phyloP scores from a whole-genome alignment of 495 filamentous ascomycete genomes.

The Cryomyces minteri region DNA sequence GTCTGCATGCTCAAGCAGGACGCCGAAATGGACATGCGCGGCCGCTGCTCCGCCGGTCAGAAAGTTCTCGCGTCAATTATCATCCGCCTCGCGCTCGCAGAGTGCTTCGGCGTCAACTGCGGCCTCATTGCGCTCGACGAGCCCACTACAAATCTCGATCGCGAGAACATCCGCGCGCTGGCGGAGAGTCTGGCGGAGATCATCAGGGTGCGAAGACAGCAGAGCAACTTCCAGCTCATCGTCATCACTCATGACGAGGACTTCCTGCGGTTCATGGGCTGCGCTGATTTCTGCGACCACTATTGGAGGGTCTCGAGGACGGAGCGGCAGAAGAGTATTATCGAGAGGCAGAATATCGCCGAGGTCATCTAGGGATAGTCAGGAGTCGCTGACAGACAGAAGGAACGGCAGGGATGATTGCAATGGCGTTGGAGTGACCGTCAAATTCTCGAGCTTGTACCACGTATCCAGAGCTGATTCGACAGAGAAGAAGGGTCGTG shows the following conservation, averaged over 20 bases:
- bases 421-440: no score
- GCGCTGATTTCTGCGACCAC: constrained; percentile 80
- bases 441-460: no score
- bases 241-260: constrained; percentile 99
- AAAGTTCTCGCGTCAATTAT: constrained; percentile 95
- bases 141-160: constrained; percentile 92
- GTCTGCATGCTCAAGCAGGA: constrained; percentile 97
- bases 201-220: constrained; percentile 63
- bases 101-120: constrained; percentile 93
- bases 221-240: constrained; percentile 93
- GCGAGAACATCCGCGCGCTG: constrained; percentile 80
- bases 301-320: constrained; percentile 77
- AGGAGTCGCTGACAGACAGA: no score
- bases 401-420: no score
- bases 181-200: constrained; percentile 74
- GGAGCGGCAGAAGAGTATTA: constrained; percentile 71
- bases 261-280: constrained; percentile 83
- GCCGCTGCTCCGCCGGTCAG: constrained; percentile 89
- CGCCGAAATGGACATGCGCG: constrained; percentile 98
- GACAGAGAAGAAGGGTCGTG: no score
- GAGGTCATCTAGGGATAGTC: constrained; percentile 21
- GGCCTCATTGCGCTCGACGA: constrained; percentile 95
- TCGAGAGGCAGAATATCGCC: constrained; percentile 51
- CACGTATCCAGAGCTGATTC: no score
- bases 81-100: constrained; percentile 87